Evolutionary conservation across 2,329 filamentous ascomycete species (phyloP), one percentile per base, ranked within the genome.

Genomic region (Rachicladosporium sp.): DNA sequence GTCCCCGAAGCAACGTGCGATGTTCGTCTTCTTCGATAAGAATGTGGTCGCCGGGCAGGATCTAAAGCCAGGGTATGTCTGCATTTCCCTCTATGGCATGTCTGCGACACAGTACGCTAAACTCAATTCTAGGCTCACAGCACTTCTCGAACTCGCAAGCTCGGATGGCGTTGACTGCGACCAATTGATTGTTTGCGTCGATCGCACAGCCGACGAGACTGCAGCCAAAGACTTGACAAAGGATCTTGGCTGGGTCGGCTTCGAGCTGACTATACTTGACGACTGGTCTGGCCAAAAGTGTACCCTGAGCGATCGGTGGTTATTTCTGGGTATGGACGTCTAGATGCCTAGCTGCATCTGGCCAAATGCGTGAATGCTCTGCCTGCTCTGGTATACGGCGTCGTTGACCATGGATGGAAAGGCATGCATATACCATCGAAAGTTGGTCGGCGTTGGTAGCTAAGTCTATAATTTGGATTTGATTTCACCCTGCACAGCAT

Each of bases 191-290:
- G 76, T 87, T 52, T 88, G 84, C 62, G 71, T 93, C 46, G 85
- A 89, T 59, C 82, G 86, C 47, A 68, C 69, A 34, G 75, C 80
- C 46, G 70, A 75, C 31, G 63, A 70, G 19, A 65, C 72, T 43
- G 76, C 83, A 46, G 68, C 74, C 42, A 75, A 80, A 50, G 69
- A 78, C 43, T 68, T 89, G 50, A 76, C 82, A 54, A 85, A 82
- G 60, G 88, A 86, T 54, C 73, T 95, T 37, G 83, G 87, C 59
- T 95, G 88, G 88, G 88, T 93, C 48, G 88, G 88, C 40, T 94
- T 94, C 57, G 82, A 84, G 56, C 73, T 89, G 49, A 78, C 77
- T 36, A 89, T 83, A 15, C 70, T 95, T 33, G 80, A 87, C 50
- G 73, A 76, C 50, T 94, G 86, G 80, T 68, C 70, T 31, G 58